Conservation (phyloP, 2,329 filamentous ascomycete genomes). For the Botrytis elliptica region DNA sequence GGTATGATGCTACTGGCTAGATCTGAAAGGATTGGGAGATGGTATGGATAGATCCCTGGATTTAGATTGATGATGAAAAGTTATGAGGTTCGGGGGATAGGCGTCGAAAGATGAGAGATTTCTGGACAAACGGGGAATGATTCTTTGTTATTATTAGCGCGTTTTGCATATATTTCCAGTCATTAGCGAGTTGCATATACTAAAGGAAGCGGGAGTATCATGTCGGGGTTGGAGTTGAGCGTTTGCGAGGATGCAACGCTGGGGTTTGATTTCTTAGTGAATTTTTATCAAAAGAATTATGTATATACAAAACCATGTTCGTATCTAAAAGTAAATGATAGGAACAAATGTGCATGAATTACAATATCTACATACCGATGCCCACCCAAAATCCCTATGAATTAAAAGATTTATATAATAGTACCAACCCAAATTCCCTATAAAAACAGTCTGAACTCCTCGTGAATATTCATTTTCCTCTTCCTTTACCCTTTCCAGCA, state of each 20-base stretch:
- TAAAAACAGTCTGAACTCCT: neutral
- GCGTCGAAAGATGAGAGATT: neutral
- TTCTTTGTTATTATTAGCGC: neutral
- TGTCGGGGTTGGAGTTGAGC: neutral
- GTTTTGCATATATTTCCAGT: neutral
- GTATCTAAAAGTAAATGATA: neutral
- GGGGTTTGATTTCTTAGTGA: neutral
- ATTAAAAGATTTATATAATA: neutral
- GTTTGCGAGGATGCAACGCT: neutral
- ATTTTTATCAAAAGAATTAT: too few species aligned
- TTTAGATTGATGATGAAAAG: too few species aligned
- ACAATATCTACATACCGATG: neutral
- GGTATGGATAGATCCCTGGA: too few species aligned
- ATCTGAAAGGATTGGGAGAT: too few species aligned
- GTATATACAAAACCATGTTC: neutral
- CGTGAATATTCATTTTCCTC: neutral
- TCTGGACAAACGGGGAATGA: neutral
- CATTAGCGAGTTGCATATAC: neutral
- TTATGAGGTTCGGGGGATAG: neutral
- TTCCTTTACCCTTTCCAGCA: neutral
- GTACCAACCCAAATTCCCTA: neutral
- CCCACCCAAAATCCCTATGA: neutral
- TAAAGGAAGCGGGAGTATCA: neutral
- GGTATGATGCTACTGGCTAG: constrained; percentile 13
- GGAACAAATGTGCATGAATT: neutral